Evolutionary conservation across 1,284 basidiomycete species (phyloP), one percentile per base, ranked within the genome.

Genomic region (Leccinum pachyderme): DNA sequence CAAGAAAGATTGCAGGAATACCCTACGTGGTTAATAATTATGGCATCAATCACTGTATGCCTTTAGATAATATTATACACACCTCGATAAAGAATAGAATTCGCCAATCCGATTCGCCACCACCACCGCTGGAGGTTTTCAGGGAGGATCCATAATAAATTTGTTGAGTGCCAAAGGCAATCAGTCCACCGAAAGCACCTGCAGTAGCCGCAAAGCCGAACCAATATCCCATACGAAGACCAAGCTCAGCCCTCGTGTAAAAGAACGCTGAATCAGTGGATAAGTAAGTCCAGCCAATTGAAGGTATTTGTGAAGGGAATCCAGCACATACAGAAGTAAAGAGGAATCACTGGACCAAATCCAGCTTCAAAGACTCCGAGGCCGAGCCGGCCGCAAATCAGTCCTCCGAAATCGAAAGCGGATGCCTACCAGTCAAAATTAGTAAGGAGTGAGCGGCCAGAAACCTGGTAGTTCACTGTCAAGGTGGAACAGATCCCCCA

Each of bases 71-170:
- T 25, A 15, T 7, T 11, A 11, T 33, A 24, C 18, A 61, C 56
- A 78, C 89, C 82, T 86, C 93, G 53, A 95, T 80, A 58, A 93
- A 81, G 71, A 92, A 92, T 3, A 91, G 71, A n/a, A 91, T 72
- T 53, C 81, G 78, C 87, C 87, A 89, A 48, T 72, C 67, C 5
- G 69, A 71, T 51, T 71, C 37, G n/a, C 66, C 69, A 1, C 70
- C 66, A 47, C 59, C 56, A 18, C 57, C 68, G 5, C 67, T 64
- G 6, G 27, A 24, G 3, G 63, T 69, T 25, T 7, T 53, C 24
- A 70, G 25, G 0, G 54, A 54, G 0, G 59, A 58, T 13, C 67
- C 69, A 46, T 46, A 71, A 27, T 84, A 66, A 4, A 77, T 77
- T 61, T 87, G 78, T 63, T 87, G 83, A 9, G 90, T 74, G 1